Percentiles rank a stretch among this genome's conserved stretches.
Evolutionary conservation across 73 alveolate genomes (phyloP).

Genomic region (Tetrahymena malaccensis): DNA sequence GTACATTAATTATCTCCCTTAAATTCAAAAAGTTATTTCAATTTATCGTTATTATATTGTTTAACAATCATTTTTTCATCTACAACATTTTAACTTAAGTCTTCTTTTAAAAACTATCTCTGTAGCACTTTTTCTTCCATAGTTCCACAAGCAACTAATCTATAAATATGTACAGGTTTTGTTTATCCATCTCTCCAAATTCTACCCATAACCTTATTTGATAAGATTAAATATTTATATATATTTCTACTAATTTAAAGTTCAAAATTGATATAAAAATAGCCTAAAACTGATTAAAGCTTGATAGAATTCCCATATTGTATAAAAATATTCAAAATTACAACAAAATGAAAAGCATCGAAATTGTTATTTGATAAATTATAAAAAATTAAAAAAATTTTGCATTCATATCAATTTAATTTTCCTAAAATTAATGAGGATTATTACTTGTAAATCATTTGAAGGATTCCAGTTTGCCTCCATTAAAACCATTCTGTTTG

Average conservation of each 20-base stretch:
- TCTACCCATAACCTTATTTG: slow-evolving; percentile 65
- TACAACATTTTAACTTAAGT: slow-evolving; percentile 10
- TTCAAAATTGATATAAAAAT: not conserved
- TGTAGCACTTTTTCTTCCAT: slow-evolving; percentile 81
- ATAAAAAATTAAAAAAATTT: too few species aligned
- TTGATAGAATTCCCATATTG: too few species aligned
- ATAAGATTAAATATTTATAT: not conserved
- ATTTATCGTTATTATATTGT: not conserved
- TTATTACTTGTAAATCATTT: slow-evolving; percentile 62
- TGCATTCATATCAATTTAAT: too few species aligned
- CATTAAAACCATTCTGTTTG: slow-evolving; percentile 54
- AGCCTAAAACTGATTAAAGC: not conserved
- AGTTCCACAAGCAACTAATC: slow-evolving; percentile 74
- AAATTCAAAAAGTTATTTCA: not conserved
- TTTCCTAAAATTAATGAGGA: not conserved
- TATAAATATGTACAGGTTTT: slow-evolving; percentile 75
- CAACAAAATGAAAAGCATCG: not conserved
- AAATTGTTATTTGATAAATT: too few species aligned
- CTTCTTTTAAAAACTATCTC: slow-evolving; percentile 51
- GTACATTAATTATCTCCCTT: not conserved
- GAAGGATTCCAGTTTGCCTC: slow-evolving; percentile 81
- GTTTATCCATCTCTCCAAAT: slow-evolving; percentile 84
- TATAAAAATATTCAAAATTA: too few species aligned
- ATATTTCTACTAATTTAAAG: not conserved
- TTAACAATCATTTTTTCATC: slow-evolving; percentile 6